These are phyloP conservation scores for Hypholoma sublateritium DNA, from an alignment of 768 basidiomycete genomes.

Conservation along the genomic window DNA sequence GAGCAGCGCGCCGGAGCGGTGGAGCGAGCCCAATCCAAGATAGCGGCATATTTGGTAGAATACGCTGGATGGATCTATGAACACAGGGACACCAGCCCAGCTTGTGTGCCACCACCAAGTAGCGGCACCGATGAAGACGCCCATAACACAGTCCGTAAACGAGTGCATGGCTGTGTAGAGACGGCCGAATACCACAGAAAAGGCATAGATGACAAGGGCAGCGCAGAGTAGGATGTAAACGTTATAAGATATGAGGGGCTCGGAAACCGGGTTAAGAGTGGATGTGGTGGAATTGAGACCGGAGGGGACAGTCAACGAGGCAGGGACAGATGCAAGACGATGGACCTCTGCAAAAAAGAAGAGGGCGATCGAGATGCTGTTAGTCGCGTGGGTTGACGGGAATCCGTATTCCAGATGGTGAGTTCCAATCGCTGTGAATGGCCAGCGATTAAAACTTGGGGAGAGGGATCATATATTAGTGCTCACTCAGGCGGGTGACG, in stretches of 20 bases:
- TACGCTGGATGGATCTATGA: constrained; percentile 29
- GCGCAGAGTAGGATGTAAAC: constrained; percentile 42
- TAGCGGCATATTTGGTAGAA: constrained; percentile 24
- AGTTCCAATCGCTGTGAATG: constrained; percentile 61
- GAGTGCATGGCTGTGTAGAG: constrained; percentile 90
- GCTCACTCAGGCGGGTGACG: constrained; percentile 82
- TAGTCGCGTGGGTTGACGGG: constrained; percentile 93
- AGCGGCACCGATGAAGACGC: constrained; percentile 59
- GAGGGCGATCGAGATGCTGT: constrained; percentile 85
- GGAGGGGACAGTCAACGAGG: constrained; percentile 7
- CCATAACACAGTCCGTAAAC: constrained; percentile 70
- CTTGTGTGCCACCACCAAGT: constrained; percentile 66
- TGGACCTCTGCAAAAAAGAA: constrained; percentile 67
- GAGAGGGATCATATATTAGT: not conserved
- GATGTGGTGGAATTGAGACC: constrained; percentile 5
- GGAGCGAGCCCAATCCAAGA: constrained; percentile 22
- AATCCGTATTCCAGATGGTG: constrained; percentile 94
- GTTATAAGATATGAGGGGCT: constrained; percentile 42
- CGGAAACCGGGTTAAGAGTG: not conserved
- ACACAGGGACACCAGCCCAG: constrained; percentile 39
- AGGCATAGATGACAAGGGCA: constrained; percentile 55
- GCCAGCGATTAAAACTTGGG: not conserved
- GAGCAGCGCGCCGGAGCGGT: constrained; percentile 18
- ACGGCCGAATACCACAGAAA: constrained; percentile 77
- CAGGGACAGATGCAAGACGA: constrained; percentile 40